phyloP scores from a whole-genome alignment of 441 rosid genomes.

The Euphorbia schlechtendalii region DNA sequence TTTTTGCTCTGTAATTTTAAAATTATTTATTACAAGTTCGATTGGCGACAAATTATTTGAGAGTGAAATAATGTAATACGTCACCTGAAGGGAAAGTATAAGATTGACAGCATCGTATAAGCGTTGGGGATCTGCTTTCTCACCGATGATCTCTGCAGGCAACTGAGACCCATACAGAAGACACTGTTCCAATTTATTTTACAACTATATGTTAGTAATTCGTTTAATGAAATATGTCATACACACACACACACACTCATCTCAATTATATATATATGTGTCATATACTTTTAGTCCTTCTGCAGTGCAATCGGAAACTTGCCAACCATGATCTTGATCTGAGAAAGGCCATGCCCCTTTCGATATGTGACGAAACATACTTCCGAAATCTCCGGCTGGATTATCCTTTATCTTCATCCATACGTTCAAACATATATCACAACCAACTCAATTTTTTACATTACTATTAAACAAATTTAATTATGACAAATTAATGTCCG shows the following conservation, averaged over 20 bases:
- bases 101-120: slow-evolving; percentile 41
- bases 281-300: slow-evolving; percentile 33
- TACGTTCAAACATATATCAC: not conserved
- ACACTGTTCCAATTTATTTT: slow-evolving; percentile 26
- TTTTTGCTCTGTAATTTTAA: slow-evolving; percentile 41
- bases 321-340: slow-evolving; percentile 31
- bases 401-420: slow-evolving; percentile 20
- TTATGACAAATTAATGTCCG: not conserved
- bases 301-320: slow-evolving; percentile 30
- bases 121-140: slow-evolving; percentile 30
- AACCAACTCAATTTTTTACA: not conserved
- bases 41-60: too few relatives aligned
- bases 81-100: slow-evolving; percentile 49
- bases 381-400: slow-evolving; percentile 21
- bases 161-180: slow-evolving; percentile 30
- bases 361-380: slow-evolving; percentile 22
- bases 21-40: not conserved
- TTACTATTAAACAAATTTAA: too few relatives aligned
- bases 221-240: too few relatives aligned
- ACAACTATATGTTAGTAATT: not conserved
- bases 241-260: too few relatives aligned
- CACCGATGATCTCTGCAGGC: slow-evolving; percentile 38
- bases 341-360: slow-evolving; percentile 30
- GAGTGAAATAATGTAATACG: not conserved
- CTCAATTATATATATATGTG: not conserved